phyloP scores from a whole-genome alignment of 139 green algal genomes.

The Trebouxia sp. region DNA sequence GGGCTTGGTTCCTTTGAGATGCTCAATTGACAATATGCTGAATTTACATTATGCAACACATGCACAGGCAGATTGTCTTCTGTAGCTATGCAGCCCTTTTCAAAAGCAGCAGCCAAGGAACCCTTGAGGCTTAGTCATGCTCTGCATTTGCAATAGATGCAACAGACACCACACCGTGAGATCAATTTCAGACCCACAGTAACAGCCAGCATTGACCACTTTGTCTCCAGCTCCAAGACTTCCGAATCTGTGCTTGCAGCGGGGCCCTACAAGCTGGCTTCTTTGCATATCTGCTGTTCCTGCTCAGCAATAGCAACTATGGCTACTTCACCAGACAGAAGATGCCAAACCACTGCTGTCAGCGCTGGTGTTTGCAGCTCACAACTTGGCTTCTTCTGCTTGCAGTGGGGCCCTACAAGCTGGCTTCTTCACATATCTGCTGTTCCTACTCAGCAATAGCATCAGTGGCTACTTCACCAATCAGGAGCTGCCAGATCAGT shows the following conservation, averaged over 20 bases:
- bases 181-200: not conserved
- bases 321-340: conserved; percentile 16
- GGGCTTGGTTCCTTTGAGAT: too few relatives aligned
- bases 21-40: too few relatives aligned
- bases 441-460: conserved; percentile 18
- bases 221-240: not conserved
- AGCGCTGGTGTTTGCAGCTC: not conserved
- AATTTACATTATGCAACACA: too few relatives aligned
- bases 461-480: not conserved
- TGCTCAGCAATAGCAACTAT: not conserved
- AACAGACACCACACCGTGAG: not conserved
- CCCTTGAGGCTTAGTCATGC: not conserved
- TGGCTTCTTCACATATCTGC: not conserved
- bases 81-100: too few relatives aligned
- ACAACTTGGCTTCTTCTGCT: not conserved
- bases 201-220: not conserved
- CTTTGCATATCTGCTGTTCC: conserved; percentile 17
- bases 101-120: too few relatives aligned
- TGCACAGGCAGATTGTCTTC: too few relatives aligned
- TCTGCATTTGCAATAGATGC: not conserved
- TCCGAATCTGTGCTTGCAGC: not conserved
- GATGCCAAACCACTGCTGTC: conserved; percentile 47
- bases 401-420: not conserved
- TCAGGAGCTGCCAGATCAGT: conserved; percentile 46
- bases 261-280: not conserved